phyloP scores from a whole-genome alignment of 441 rosid genomes.

The Geranium incanum region DNA sequence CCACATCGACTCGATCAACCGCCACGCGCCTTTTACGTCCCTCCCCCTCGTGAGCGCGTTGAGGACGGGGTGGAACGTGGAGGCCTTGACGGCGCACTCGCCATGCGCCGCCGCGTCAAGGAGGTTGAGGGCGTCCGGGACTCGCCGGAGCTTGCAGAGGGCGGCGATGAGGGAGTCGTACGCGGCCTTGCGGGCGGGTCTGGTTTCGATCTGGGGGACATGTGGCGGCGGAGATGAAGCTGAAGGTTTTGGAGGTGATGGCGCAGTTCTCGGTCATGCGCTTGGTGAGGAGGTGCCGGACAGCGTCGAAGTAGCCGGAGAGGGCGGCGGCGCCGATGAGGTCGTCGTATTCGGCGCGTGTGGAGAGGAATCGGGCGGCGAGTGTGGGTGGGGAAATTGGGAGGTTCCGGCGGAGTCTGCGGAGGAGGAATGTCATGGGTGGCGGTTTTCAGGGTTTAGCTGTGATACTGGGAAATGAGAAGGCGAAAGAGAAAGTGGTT shows the following conservation, averaged over 20 bases:
- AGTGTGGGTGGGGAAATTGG: too few species aligned
- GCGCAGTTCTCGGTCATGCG: conserved; percentile 45
- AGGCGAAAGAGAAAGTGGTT: too few species aligned
- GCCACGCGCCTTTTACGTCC: conserved; percentile 43
- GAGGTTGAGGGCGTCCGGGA: conserved; percentile 37
- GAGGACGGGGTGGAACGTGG: conserved; percentile 48
- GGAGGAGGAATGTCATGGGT: too few species aligned
- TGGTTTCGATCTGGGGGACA: conserved; percentile 45
- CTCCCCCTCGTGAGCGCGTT: conserved; percentile 33
- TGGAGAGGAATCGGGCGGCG: too few species aligned
- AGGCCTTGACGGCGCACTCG: conserved; percentile 24
- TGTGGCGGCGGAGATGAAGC: conserved; percentile 49
- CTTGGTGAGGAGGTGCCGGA: conserved; percentile 49
- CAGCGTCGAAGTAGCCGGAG: conserved; percentile 40
- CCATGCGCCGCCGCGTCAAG: conserved; percentile 32
- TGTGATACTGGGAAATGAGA: too few species aligned
- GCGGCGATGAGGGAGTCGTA: conserved; percentile 52
- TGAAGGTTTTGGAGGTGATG: conserved; percentile 59
- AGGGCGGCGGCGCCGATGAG: conserved; percentile 41
- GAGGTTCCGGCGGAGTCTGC: too few species aligned
- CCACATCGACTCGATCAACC: conserved; percentile 38
- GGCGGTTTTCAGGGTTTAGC: too few species aligned
- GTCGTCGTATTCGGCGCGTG: conserved; percentile 42
- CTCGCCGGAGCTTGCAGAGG: conserved; percentile 42
- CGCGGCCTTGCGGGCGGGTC: conserved; percentile 46